Percentiles rank a stretch among this genome's conserved stretches.
Evolutionary conservation across 768 basidiomycete species (phyloP).

Genomic region (Russula abietina): DNA sequence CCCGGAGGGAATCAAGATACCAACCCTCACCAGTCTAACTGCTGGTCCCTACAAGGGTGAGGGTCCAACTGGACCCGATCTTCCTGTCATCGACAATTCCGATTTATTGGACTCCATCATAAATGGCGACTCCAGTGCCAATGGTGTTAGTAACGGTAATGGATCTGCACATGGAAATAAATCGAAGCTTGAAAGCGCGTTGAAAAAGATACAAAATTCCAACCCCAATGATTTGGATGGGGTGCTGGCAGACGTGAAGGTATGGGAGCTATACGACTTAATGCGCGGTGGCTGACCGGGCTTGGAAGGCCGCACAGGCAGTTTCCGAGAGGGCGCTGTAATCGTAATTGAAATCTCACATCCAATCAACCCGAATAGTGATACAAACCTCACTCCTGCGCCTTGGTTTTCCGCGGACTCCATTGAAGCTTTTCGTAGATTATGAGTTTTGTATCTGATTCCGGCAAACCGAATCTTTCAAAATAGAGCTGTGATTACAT

Average conservation of each 20-base stretch:
- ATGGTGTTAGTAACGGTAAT: background rate
- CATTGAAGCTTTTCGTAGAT: background rate
- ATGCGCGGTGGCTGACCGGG: background rate
- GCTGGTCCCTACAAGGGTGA: constrained; percentile 17
- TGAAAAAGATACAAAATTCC: constrained; percentile 2
- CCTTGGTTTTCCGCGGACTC: background rate
- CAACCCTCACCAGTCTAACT: constrained; percentile 10
- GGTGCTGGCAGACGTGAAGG: constrained; percentile 6
- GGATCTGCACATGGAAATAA: background rate
- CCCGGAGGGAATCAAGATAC: constrained; percentile 17
- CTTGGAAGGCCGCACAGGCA: constrained; percentile 4
- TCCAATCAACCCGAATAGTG: background rate
- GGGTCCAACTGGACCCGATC: constrained; percentile 10
- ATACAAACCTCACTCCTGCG: background rate
- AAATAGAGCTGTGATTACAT: background rate
- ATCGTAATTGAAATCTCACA: background rate
- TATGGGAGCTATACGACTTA: background rate
- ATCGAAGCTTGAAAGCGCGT: constrained; percentile 15
- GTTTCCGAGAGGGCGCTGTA: background rate
- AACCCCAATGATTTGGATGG: background rate
- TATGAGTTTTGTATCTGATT: background rate
- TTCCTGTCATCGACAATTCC: background rate
- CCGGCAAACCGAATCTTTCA: background rate
- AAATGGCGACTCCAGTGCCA: background rate
- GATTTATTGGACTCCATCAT: background rate